Evolutionary conservation across 805 yeast species (phyloP).

Genomic region (Saccharomyces mikatae): DNA sequence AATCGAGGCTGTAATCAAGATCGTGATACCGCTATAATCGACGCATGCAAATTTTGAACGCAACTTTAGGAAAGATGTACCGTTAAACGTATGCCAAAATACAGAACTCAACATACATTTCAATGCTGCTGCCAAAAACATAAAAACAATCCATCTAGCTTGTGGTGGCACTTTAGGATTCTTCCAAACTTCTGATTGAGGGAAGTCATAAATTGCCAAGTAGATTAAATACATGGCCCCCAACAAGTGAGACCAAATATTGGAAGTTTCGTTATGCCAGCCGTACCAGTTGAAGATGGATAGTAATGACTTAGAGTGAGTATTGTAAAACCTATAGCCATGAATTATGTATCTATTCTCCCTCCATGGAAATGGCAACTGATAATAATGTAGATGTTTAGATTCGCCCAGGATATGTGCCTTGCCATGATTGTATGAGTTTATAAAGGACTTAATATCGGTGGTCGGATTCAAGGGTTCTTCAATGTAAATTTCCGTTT

Average conservation of each 20-base stretch:
- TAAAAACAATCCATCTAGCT: conserved; percentile 39
- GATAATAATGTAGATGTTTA: conserved; percentile 66
- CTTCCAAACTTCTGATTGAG: conserved; percentile 45
- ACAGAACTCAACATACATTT: conserved; percentile 73
- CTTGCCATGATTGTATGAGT: conserved; percentile 39
- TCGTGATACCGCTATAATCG: conserved; percentile 90
- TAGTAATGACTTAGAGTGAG: conserved; percentile 49
- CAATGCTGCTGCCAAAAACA: conserved; percentile 64
- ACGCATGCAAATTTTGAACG: conserved; percentile 82
- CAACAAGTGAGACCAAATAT: conserved; percentile 84
- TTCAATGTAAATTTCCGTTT: background rate
- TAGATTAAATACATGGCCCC: conserved; percentile 58
- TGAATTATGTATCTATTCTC: conserved; percentile 77
- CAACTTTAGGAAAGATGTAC: conserved; percentile 54
- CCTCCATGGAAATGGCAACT: conserved; percentile 87
- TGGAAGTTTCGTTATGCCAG: conserved; percentile 80
- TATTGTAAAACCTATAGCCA: conserved; percentile 77
- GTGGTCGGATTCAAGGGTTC: background rate
- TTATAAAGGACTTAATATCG: conserved; percentile 18
- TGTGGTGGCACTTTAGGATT: conserved; percentile 36
- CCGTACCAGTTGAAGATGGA: conserved; percentile 44
- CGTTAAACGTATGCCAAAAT: conserved; percentile 86
- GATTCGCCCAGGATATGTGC: conserved; percentile 37
- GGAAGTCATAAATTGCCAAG: conserved; percentile 53
- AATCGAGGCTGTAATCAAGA: conserved; percentile 82